Percentiles rank a stretch among this genome's conserved stretches.
These are phyloP conservation scores for Diaporthe capsici DNA, from an alignment of 2,329 filamentous ascomycete species.

Conservation along the genomic window DNA sequence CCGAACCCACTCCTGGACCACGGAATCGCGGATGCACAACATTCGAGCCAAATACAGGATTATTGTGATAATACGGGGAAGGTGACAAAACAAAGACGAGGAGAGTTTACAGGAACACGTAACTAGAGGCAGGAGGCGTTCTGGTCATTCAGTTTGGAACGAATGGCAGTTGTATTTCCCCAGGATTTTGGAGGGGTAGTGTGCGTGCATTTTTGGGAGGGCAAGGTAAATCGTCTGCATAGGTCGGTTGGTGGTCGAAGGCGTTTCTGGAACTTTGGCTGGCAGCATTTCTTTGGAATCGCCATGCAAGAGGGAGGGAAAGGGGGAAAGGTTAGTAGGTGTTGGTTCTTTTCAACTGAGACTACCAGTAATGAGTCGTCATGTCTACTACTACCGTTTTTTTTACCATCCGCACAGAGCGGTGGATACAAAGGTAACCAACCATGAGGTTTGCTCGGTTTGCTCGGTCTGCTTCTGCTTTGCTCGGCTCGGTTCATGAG, in stretches of 20 bases:
- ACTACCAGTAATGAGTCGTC: not conserved
- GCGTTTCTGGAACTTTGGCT: conserved; percentile 12
- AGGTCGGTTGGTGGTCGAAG: not conserved
- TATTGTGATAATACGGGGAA: not conserved
- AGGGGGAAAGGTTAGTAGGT: not conserved
- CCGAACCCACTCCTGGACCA: not conserved
- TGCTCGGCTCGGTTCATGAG: not conserved
- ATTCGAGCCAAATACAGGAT: not conserved
- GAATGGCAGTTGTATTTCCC: conserved; percentile 15
- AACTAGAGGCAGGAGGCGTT: conserved; percentile 17
- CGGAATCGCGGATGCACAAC: not conserved
- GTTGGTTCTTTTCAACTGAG: not conserved
- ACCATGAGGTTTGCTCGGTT: not conserved
- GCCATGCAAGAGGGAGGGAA: not conserved
- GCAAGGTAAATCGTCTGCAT: not conserved
- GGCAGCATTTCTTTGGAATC: not conserved
- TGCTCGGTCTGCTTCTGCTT: not conserved
- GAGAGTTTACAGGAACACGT: not conserved
- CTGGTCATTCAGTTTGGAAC: conserved; percentile 10
- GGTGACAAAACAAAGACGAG: not conserved
- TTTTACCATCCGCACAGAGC: not conserved
- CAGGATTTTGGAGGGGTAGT: not conserved
- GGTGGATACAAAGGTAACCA: not conserved
- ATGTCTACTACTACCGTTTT: not conserved
- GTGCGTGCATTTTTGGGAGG: conserved; percentile 11